A percentile compares a stretch with the other conserved stretches of the same genome.
phyloP scores from a whole-genome alignment of 139 green algal genomes.

The Zygnema cylindricum region DNA sequence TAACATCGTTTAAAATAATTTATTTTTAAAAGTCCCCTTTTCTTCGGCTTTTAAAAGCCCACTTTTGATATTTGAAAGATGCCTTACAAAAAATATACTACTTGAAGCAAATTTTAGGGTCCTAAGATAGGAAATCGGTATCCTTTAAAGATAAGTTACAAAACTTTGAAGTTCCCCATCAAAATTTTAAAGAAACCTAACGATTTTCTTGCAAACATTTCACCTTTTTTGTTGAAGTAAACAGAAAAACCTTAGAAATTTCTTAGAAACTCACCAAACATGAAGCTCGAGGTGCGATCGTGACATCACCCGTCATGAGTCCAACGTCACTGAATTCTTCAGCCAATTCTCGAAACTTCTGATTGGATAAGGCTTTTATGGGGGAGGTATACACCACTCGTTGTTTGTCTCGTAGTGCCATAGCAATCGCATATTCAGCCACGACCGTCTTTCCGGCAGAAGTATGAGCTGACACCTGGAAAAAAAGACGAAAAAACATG shows the following conservation, averaged over 20 bases:
- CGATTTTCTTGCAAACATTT: neutral
- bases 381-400: constrained; percentile 80
- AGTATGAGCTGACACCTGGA: constrained; percentile 73
- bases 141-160: neutral
- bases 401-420: constrained; percentile 69
- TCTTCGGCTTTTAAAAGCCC: too few species aligned
- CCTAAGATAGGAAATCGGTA: too few species aligned
- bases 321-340: constrained; percentile 90
- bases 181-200: neutral
- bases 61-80: too few species aligned
- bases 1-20: too few species aligned
- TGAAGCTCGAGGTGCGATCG: constrained; percentile 84
- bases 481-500: too few species aligned
- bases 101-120: too few species aligned
- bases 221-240: too few species aligned
- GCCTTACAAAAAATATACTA: too few species aligned
- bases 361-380: constrained; percentile 86
- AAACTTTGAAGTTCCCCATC: neutral
- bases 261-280: constrained; percentile 74
- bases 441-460: constrained; percentile 81
- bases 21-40: too few species aligned
- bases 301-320: constrained; percentile 90
- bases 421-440: constrained; percentile 79
- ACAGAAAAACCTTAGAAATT: too few species aligned
- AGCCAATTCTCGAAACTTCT: constrained; percentile 87